Evolutionary conservation across 73 alveolate genomes (phyloP).

Genomic region (Paramecium caudatum): DNA sequence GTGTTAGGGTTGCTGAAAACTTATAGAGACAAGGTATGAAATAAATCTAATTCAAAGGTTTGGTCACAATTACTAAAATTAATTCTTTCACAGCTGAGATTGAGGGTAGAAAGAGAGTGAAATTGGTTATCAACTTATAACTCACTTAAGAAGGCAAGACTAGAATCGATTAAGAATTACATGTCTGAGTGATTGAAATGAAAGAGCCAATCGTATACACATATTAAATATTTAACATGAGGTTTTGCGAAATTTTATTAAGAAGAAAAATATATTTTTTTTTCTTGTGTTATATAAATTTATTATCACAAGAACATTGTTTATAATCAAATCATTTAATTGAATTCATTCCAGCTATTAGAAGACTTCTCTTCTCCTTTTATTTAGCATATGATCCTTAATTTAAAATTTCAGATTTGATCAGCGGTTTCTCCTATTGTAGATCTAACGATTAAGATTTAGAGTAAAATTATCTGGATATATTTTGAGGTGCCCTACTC

Average conservation of each 20-base stretch:
- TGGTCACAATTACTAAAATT: slow-evolving; percentile 57
- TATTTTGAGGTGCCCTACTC: not conserved
- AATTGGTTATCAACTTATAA: slow-evolving; percentile 46
- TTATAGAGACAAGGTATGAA: slow-evolving; percentile 58
- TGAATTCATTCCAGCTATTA: slow-evolving; percentile 39
- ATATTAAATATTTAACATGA: slow-evolving; percentile 45
- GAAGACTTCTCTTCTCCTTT: slow-evolving; percentile 50
- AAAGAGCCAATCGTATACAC: slow-evolving; percentile 40
- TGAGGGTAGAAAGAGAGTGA: slow-evolving; percentile 72
- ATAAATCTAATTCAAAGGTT: not conserved
- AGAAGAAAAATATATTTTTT: no score
- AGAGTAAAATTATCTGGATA: not conserved
- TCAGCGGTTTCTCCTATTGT: slow-evolving; percentile 33
- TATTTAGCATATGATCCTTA: slow-evolving; percentile 17
- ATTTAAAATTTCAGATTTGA: slow-evolving; percentile 14
- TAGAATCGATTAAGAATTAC: slow-evolving; percentile 64
- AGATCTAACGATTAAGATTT: slow-evolving; percentile 51
- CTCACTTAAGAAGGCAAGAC: slow-evolving; percentile 44
- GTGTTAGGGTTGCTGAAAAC: slow-evolving; percentile 71
- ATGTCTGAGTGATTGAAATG: slow-evolving; percentile 41
- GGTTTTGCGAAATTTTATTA: no score
- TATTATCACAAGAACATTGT: no score
- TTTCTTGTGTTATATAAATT: no score
- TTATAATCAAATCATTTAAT: slow-evolving; percentile 49
- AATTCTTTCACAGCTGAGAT: slow-evolving; percentile 63